Evolutionary conservation across 345 rosid species (phyloP).

Genomic region (Melaleuca quinquenervia): DNA sequence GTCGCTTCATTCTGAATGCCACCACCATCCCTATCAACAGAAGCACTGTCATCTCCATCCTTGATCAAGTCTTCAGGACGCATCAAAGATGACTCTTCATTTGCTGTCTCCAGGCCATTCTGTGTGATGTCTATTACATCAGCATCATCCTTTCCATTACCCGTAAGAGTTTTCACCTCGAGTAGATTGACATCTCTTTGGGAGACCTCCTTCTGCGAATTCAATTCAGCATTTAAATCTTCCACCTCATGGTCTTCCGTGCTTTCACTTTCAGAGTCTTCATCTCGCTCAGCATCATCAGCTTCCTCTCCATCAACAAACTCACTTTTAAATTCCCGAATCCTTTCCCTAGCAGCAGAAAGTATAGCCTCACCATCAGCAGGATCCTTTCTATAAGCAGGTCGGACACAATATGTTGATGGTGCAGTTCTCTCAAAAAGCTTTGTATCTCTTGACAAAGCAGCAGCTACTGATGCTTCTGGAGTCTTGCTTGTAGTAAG

Average conservation of each 20-base stretch:
- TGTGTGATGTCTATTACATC: constrained; percentile 15
- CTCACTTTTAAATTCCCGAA: constrained; percentile 51
- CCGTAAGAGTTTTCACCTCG: constrained; percentile 7
- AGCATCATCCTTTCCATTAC: constrained; percentile 22
- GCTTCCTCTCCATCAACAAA: constrained; percentile 62
- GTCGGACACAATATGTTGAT: constrained; percentile 82
- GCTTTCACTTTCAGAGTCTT: constrained; percentile 76
- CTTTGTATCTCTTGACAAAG: constrained; percentile 84
- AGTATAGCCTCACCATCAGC: constrained; percentile 61
- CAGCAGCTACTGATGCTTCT: constrained; percentile 95
- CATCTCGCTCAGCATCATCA: constrained; percentile 78
- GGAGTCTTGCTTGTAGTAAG: constrained; percentile 89
- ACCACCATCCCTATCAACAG: constrained; percentile 8
- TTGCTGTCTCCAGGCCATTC: constrained; percentile 11
- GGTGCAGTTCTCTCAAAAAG: constrained; percentile 95
- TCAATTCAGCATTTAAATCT: constrained; percentile 38
- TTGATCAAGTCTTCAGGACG: constrained; percentile 15
- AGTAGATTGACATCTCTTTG: constrained; percentile 8
- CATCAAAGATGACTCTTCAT: constrained; percentile 15
- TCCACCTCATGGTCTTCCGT: constrained; percentile 72
- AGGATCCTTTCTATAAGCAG: constrained; percentile 69
- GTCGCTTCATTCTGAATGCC: constrained; percentile 4
- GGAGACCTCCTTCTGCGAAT: constrained; percentile 23
- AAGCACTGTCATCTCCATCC: constrained; percentile 11
- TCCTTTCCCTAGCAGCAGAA: constrained; percentile 69